Evolutionary conservation across 1,139 yeast genomes (phyloP), one percentile per base, ranked within the genome.

Genomic region (Hemisphaericaspora subhashii): DNA sequence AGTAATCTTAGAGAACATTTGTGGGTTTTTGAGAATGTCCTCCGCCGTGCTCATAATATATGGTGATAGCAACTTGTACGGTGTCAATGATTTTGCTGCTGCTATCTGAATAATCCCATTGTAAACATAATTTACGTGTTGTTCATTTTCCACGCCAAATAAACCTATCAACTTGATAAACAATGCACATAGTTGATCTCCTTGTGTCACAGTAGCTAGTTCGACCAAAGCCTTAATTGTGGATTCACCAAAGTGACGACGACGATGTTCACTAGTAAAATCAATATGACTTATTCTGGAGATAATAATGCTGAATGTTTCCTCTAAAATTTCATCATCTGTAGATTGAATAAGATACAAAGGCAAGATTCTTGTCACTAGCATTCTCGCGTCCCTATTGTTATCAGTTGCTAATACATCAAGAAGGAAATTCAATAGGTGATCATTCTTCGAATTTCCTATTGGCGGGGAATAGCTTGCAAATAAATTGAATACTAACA

Each of bases 11-110:
- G 68, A 68, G 26, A 86, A 68, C 40, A 86, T 65, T n/a, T 69
- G 64, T 0, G 81, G 78, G 37, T 77, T 78, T 45, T 79, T 79
- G 2, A 87, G 81, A 12, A 87, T 69, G 35, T 77, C 72, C 38
- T 81, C 76, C 29, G 92, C 77, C n/a, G 89, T 68, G 36, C 85
- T 75, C 1, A 94, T 86, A 54, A 92, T 72, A 47, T 80, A 86
- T 0, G 96, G 96, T 3, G 88, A 77, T 25, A 89, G 64, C 13
- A 92, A 60, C 53, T 85, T 86, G 65, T 83, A 81, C 0, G 88
- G 82, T 1, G 86, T 74, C 22, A 77, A 56, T 1, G 64, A 56
- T 42, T 70, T 68, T 2, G 69, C 60, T 14, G 61, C 57, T 0
- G 83, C 73, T 10, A 82, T 69, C 17, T 68, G 60, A 15, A 74